phyloP scores from a whole-genome alignment of 106 monocot species.

The Dendrobium chrysotoxum region DNA sequence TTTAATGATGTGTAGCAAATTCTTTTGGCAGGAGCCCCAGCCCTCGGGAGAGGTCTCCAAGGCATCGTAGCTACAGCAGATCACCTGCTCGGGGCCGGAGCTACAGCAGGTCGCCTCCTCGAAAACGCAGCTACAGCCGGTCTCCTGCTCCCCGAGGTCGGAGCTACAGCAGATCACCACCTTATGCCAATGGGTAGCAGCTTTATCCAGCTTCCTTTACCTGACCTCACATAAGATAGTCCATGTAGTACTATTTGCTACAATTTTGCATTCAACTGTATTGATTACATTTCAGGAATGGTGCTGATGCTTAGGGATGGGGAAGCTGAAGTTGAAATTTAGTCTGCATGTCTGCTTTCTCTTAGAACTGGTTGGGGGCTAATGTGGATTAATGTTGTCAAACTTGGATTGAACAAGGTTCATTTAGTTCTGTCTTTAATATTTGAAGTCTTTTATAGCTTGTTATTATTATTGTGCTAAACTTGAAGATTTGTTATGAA shows the following conservation, averaged over 20 bases:
- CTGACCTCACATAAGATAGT: background rate
- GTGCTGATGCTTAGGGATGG: background rate
- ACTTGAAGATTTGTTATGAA: background rate
- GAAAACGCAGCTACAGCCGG: constrained; percentile 3
- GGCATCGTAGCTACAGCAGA: constrained; percentile 20
- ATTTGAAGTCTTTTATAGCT: background rate
- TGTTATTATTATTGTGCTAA: constrained; percentile 6
- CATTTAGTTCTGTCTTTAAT: constrained; percentile 3
- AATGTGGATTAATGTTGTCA: constrained; percentile 8
- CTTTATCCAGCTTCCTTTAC: background rate
- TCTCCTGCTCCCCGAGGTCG: constrained; percentile 4
- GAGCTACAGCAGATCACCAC: constrained; percentile 8
- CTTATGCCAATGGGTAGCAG: constrained; percentile 8
- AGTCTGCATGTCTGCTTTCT: background rate
- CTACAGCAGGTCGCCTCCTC: constrained; percentile 7
- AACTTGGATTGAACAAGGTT: constrained; percentile 9
- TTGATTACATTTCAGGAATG: constrained; percentile 4
- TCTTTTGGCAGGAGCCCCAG: constrained; percentile 10
- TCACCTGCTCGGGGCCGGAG: background rate
- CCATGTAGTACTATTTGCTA: background rate
- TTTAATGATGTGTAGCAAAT: background rate
- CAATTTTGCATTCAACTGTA: background rate
- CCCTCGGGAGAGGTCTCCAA: constrained; percentile 16
- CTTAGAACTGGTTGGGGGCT: background rate
- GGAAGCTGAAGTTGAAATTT: background rate